Conservation (phyloP, 2,329 filamentous ascomycete species). For the Cercospora berteroae region DNA sequence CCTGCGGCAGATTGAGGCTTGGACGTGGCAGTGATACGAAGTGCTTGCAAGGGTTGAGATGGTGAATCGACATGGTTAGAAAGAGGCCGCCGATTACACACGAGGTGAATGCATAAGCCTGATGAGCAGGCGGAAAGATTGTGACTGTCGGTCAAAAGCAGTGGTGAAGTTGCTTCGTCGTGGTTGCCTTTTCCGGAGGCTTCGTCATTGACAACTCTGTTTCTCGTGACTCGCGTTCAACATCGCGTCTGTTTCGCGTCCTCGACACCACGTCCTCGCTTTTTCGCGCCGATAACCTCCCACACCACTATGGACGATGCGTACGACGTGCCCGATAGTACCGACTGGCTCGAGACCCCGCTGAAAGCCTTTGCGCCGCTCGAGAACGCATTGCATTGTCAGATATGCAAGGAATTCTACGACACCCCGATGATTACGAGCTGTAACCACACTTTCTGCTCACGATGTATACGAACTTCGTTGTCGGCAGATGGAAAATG, state of each 20-base stretch:
- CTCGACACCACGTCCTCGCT: neutral
- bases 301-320: conserved; percentile 20
- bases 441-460: conserved; percentile 95
- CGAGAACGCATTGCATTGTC: conserved; percentile 84
- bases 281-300: neutral
- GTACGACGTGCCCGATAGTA: conserved; percentile 66
- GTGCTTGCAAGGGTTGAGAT: neutral
- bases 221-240: neutral
- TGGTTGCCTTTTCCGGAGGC: neutral
- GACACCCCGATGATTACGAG: conserved; percentile 91
- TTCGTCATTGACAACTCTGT: conserved; percentile 8
- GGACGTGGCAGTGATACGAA: neutral
- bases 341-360: conserved; percentile 75
- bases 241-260: conserved; percentile 2
- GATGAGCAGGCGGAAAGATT: neutral
- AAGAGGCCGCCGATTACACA: neutral
- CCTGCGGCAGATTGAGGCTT: neutral
- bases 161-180: neutral
- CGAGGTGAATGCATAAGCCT: neutral
- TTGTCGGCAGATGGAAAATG: conserved; percentile 82
- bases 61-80: neutral
- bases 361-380: conserved; percentile 66
- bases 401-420: conserved; percentile 98
- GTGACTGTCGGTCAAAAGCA: neutral
- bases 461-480: conserved; percentile 85